A percentile compares a stretch with the other conserved stretches of the same genome.
phyloP scores from a whole-genome alignment of 129 eudicot species.

The Flaveria sonorensis region DNA sequence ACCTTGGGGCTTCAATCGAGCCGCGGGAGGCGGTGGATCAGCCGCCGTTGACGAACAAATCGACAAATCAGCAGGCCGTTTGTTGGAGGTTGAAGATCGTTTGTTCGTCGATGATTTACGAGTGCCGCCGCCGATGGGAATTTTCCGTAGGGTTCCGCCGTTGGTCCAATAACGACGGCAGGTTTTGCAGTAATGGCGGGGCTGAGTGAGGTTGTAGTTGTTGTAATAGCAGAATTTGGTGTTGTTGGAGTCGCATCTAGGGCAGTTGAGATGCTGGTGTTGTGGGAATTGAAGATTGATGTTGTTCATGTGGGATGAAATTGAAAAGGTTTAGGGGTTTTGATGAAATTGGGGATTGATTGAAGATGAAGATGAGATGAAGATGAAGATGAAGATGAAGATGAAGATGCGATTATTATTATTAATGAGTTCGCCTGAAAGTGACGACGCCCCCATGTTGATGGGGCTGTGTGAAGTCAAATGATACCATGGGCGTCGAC shows the following conservation, averaged over 20 bases:
- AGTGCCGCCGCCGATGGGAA: conserved; percentile 40
- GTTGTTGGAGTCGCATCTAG: conserved; percentile 46
- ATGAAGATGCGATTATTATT: background rate
- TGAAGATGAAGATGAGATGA: too few relatives aligned
- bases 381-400: too few relatives aligned
- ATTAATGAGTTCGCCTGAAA: background rate
- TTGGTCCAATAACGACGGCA: conserved; percentile 47
- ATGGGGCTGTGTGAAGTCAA: background rate
- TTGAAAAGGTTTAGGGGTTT: background rate
- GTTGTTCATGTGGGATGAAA: background rate
- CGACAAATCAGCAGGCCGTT: conserved; percentile 11
- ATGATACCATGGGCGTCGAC: background rate
- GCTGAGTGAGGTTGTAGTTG: conserved; percentile 44
- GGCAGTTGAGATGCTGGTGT: conserved; percentile 44
- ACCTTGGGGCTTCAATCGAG: conserved; percentile 20
- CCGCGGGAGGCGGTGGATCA: conserved; percentile 1
- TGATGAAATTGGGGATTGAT: background rate
- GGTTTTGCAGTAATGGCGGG: conserved; percentile 42
- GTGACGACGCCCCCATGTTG: background rate
- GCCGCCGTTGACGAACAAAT: conserved; percentile 12
- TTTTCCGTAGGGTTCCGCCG: conserved; percentile 45
- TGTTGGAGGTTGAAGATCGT: conserved; percentile 28
- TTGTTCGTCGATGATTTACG: conserved; percentile 26
- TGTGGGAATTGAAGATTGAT: conserved; percentile 36
- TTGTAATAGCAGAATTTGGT: conserved; percentile 50